phyloP scores from a whole-genome alignment of 257 asterid genomes.

The Penstemon newberryi region DNA sequence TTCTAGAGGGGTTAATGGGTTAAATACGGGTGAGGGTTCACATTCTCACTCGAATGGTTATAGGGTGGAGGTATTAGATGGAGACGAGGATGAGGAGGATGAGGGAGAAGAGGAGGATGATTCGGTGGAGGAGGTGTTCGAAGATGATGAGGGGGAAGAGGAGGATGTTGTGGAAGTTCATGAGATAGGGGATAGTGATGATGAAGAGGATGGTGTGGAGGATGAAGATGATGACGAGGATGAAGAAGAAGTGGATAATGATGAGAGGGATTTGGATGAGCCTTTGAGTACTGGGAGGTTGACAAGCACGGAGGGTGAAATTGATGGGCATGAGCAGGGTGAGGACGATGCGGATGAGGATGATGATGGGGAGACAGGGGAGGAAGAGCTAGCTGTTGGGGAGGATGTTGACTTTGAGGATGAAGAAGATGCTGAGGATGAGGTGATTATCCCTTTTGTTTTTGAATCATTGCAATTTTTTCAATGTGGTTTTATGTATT shows the following conservation, averaged over 20 bases:
- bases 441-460: slow-evolving; percentile 46
- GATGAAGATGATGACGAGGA: slow-evolving; percentile 67
- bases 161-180: slow-evolving; percentile 64
- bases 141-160: slow-evolving; percentile 63
- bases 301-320: slow-evolving; percentile 70
- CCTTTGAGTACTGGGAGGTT: slow-evolving; percentile 65
- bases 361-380: slow-evolving; percentile 88
- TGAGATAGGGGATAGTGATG: slow-evolving; percentile 10
- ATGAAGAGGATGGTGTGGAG: slow-evolving; percentile 54
- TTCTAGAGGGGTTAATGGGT: slow-evolving; percentile 48
- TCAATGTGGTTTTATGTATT: background rate
- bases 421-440: slow-evolving; percentile 81
- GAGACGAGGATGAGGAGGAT: slow-evolving; percentile 52
- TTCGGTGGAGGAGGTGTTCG: slow-evolving; percentile 63
- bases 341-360: slow-evolving; percentile 83
- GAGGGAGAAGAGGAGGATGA: slow-evolving; percentile 61
- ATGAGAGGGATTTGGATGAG: slow-evolving; percentile 56
- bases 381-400: slow-evolving; percentile 71
- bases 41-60: slow-evolving; percentile 62
- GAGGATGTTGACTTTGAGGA: slow-evolving; percentile 69
- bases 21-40: slow-evolving; percentile 29
- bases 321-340: slow-evolving; percentile 96
- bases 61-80: slow-evolving; percentile 48
- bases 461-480: background rate
- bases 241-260: slow-evolving; percentile 79